Evolutionary conservation across 2,329 filamentous ascomycete genomes (phyloP).

Genomic region (Alternaria viburni): DNA sequence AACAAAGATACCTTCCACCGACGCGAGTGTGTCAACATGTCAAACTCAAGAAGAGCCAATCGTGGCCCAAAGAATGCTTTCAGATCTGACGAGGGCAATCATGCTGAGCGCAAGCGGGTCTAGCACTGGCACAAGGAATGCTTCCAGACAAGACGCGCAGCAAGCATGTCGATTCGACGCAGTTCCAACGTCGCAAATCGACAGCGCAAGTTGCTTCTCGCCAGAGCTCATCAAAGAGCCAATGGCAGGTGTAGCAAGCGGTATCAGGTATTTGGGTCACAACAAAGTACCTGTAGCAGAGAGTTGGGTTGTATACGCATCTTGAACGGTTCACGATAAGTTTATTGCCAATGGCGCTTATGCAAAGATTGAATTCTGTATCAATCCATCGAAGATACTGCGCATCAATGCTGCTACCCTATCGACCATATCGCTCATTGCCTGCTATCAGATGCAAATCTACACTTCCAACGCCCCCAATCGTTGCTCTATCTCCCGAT

Average conservation of each 20-base stretch:
- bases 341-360: neutral
- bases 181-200: neutral
- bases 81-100: neutral
- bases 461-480: neutral
- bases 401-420: neutral
- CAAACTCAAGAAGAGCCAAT: neutral
- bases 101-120: neutral
- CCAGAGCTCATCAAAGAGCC: neutral
- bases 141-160: neutral
- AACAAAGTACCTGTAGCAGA: neutral
- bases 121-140: neutral
- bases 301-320: neutral
- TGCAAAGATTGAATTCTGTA: neutral
- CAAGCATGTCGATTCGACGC: neutral
- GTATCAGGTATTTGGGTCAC: neutral
- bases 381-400: neutral
- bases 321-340: neutral
- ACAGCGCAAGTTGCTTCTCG: neutral
- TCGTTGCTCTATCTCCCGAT: neutral
- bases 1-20: neutral
- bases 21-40: neutral
- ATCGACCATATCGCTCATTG: neutral
- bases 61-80: neutral
- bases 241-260: neutral
- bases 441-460: neutral